A percentile compares a stretch with the other conserved stretches of the same genome.
Conservation (phyloP, 1,139 yeast species). For the Geotrichum restrictum region DNA sequence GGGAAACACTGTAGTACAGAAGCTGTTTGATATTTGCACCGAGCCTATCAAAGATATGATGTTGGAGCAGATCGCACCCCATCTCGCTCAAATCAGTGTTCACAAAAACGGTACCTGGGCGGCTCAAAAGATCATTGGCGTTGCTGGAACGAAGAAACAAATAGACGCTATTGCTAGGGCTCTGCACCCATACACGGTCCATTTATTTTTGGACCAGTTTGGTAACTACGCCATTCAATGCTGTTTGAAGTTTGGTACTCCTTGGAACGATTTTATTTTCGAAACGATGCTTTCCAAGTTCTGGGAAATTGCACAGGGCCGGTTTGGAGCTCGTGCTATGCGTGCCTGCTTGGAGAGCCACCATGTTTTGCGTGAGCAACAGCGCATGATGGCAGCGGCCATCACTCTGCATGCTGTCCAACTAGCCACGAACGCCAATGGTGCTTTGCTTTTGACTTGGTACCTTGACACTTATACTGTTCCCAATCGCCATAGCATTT, state of each 20-base stretch:
- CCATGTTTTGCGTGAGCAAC: conserved; percentile 61
- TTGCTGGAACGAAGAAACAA: conserved; percentile 66
- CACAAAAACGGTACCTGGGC: conserved; percentile 99
- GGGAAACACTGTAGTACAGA: conserved; percentile 96
- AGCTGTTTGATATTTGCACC: conserved; percentile 69
- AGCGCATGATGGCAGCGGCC: conserved; percentile 68
- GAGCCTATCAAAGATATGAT: conserved; percentile 73
- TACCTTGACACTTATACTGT: conserved; percentile 80
- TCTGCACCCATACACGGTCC: conserved; percentile 76
- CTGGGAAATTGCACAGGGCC: conserved; percentile 75
- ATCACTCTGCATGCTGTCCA: conserved; percentile 76
- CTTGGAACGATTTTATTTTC: conserved; percentile 84
- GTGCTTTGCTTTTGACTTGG: conserved; percentile 90
- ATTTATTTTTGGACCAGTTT: conserved; percentile 88
- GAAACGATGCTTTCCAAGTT: conserved; percentile 79
- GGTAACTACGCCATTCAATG: conserved; percentile 96
- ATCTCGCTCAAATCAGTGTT: conserved; percentile 83
- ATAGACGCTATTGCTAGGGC: conserved; percentile 64
- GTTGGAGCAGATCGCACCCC: conserved; percentile 75
- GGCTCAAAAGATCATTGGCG: conserved; percentile 87
- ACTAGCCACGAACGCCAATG: conserved; percentile 78
- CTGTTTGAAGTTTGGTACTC: conserved; percentile 81
- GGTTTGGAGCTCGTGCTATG: conserved; percentile 94
- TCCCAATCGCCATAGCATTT: conserved; percentile 51
- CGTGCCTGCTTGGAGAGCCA: conserved; percentile 86